Percentiles rank a stretch among this genome's conserved stretches.
phyloP scores from a whole-genome alignment of 2,329 filamentous ascomycete species.

The Diaporthe velutina region DNA sequence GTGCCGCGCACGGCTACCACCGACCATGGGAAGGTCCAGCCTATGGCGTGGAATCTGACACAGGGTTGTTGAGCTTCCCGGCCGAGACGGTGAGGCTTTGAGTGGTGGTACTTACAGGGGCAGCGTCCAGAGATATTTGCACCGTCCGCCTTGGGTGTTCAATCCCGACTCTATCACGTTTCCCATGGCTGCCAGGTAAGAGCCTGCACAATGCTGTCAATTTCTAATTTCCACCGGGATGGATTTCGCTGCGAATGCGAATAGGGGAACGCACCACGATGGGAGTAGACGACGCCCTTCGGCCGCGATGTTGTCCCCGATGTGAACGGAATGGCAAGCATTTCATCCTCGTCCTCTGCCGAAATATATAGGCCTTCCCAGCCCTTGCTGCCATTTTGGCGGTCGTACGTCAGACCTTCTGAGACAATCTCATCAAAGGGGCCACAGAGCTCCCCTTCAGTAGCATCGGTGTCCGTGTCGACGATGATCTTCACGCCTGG shows the following conservation, averaged over 20 bases:
- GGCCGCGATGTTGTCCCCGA: conserved; percentile 92
- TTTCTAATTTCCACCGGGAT: neutral
- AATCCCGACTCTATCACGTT: conserved; percentile 92
- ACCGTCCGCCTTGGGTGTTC: conserved; percentile 77
- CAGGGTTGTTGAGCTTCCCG: neutral
- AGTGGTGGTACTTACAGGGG: conserved; percentile 79
- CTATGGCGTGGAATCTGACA: conserved; percentile 72
- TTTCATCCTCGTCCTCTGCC: conserved; percentile 80
- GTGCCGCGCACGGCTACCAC: conserved; percentile 95
- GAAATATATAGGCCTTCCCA: conserved; percentile 84
- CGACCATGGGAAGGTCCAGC: conserved; percentile 94
- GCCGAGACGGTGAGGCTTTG: too few species aligned
- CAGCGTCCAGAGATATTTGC: conserved; percentile 90
- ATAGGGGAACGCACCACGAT: conserved; percentile 79
- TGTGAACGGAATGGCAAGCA: conserved; percentile 92
- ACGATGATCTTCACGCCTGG: conserved; percentile 79
- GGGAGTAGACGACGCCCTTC: conserved; percentile 94
- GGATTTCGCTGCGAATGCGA: neutral
- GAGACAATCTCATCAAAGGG: conserved; percentile 87
- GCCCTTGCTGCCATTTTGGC: conserved; percentile 72
- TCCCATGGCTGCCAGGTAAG: conserved; percentile 78
- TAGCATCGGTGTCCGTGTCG: conserved; percentile 84
- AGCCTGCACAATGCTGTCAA: neutral
- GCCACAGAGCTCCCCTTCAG: conserved; percentile 79
- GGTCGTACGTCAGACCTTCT: conserved; percentile 83